Percentiles rank a stretch among this genome's conserved stretches.
phyloP scores from a whole-genome alignment of 768 basidiomycete species.

The Leucocoprinus leucothites region DNA sequence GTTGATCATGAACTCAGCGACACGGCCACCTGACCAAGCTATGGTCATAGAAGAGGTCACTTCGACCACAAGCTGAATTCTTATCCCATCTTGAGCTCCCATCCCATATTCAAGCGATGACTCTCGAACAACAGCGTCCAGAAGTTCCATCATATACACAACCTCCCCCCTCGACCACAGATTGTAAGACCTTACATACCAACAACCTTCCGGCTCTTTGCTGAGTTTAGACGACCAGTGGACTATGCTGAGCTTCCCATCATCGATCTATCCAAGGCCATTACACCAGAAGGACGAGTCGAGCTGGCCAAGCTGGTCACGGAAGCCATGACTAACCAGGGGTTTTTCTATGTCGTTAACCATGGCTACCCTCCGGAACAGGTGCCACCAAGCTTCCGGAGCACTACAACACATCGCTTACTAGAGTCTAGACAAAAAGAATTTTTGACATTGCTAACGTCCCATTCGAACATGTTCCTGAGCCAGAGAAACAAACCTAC shows the following conservation, averaged over 20 bases:
- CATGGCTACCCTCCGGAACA: conserved; percentile 40
- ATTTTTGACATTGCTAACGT: conserved; percentile 50
- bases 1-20: background rate
- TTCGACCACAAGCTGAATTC: no score
- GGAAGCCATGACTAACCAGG: conserved; percentile 41
- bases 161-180: conserved; percentile 17
- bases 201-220: no score
- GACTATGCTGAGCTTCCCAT: conserved; percentile 47
- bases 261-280: conserved; percentile 45
- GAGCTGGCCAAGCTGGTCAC: conserved; percentile 36
- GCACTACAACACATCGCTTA: background rate
- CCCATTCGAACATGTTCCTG: conserved; percentile 36
- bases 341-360: conserved; percentile 49
- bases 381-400: conserved; percentile 21
- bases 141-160: conserved; percentile 18
- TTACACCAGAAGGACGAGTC: conserved; percentile 33
- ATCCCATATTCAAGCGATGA: no score
- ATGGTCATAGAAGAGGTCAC: no score
- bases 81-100: no score
- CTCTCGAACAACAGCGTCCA: background rate
- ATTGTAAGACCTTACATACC: conserved; percentile 15
- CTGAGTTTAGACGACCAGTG: conserved; percentile 17
- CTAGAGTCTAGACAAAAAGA: conserved; percentile 33
- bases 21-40: background rate
- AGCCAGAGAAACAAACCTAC: conserved; percentile 42